phyloP scores from a whole-genome alignment of 768 basidiomycete genomes.

The Russula earlei region DNA sequence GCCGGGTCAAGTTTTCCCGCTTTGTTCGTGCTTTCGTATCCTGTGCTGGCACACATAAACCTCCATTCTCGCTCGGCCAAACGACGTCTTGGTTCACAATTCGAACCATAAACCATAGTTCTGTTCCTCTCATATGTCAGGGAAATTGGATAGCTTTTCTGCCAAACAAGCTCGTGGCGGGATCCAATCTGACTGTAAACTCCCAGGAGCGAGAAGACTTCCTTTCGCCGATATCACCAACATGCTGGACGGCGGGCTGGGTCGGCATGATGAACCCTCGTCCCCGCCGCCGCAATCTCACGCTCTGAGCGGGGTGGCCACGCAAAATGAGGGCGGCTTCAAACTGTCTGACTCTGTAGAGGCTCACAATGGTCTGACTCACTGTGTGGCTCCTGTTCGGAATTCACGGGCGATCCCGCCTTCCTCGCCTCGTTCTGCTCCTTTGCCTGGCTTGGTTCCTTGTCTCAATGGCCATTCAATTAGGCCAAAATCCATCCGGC shows the following conservation, averaged over 20 bases:
- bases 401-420: no score
- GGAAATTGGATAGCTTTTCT: neutral
- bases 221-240: constrained; percentile 19
- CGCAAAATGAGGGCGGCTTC: neutral
- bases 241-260: neutral
- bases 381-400: neutral
- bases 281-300: neutral
- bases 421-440: neutral
- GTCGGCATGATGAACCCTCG: neutral
- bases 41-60: constrained; percentile 8
- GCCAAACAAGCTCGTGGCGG: neutral
- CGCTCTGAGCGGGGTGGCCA: neutral
- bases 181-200: neutral
- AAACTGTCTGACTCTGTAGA: neutral
- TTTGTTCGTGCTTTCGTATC: constrained; percentile 14
- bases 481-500: neutral
- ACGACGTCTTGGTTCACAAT: neutral
- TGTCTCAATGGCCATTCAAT: neutral
- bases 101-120: neutral
- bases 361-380: neutral
- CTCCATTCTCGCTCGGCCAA: neutral
- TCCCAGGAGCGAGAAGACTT: neutral
- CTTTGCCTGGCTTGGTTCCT: neutral
- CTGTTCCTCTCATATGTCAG: neutral
- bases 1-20: constrained; percentile 7